These are phyloP conservation scores for Quaeritorhiza haematococci DNA, from an alignment of 371 early-diverging fungal genomes.

Conservation along the genomic window DNA sequence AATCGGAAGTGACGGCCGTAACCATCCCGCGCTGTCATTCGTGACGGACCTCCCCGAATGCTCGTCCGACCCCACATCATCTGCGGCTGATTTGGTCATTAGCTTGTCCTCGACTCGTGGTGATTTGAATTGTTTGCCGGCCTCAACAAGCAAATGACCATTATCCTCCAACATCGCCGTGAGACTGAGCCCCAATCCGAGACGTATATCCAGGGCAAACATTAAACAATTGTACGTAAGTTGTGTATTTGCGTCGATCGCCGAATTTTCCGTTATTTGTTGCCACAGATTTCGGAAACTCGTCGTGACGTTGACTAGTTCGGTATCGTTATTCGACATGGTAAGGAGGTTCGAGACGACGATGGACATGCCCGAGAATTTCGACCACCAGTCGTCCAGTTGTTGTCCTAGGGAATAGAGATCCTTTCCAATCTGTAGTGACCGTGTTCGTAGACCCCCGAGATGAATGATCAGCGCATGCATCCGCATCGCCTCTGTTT, in stretches of 20 bases:
- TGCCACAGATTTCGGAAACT: not conserved
- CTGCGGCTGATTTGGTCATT: too few relatives aligned
- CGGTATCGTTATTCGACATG: not conserved
- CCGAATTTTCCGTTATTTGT: not conserved
- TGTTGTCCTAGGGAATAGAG: slow-evolving; percentile 22
- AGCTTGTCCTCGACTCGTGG: too few relatives aligned
- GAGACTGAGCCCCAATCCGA: not conserved
- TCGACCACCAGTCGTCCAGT: slow-evolving; percentile 19
- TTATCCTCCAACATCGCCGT: not conserved
- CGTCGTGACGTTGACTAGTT: slow-evolving; percentile 1
- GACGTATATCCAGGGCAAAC: not conserved
- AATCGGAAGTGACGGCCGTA: too few relatives aligned
- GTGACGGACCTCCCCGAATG: too few relatives aligned
- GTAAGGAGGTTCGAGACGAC: slow-evolving; percentile 21
- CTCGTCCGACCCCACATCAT: too few relatives aligned
- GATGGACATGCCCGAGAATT: slow-evolving; percentile 24
- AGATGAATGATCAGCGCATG: slow-evolving; percentile 9
- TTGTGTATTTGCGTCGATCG: not conserved
- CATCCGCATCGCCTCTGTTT: slow-evolving; percentile 19
- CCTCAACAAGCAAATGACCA: too few relatives aligned
- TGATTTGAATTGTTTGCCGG: too few relatives aligned
- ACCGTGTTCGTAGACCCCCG: slow-evolving; percentile 7
- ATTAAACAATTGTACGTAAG: not conserved
- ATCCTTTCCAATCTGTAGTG: slow-evolving; percentile 12
- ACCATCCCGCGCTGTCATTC: too few relatives aligned